These are phyloP conservation scores for Trichomonas gallinae DNA, from an alignment of 208 protist species.

Conservation along the genomic window DNA sequence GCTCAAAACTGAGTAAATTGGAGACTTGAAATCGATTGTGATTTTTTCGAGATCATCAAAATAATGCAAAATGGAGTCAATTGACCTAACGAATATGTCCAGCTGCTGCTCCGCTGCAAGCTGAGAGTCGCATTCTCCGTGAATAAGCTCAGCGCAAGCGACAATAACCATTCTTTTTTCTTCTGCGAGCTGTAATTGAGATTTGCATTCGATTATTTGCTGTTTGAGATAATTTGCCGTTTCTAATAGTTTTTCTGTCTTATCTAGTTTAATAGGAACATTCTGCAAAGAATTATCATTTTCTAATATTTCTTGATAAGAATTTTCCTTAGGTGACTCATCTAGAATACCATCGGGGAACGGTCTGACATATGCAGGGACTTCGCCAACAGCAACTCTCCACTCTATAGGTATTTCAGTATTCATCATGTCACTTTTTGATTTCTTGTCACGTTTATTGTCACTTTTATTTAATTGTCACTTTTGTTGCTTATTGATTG, in stretches of 20 bases:
- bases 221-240: not conserved
- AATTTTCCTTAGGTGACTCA: not conserved
- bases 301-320: not conserved
- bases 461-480: no score
- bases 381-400: not conserved
- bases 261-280: not conserved
- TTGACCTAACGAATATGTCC: not conserved
- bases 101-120: not conserved
- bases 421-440: not conserved
- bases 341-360: not conserved
- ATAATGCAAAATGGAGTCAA: constrained; percentile 13
- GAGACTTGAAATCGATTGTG: not conserved
- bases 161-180: not conserved
- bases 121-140: constrained; percentile 12
- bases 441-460: no score
- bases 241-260: not conserved
- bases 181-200: not conserved
- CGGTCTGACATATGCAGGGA: not conserved
- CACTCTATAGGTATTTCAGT: not conserved
- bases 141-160: not conserved
- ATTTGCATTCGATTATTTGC: not conserved
- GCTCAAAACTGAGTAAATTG: not conserved
- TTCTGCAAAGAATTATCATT: not conserved
- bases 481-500: no score
- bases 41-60: constrained; percentile 21